These are phyloP conservation scores for Ceratocystis variospora DNA, from an alignment of 2,329 filamentous ascomycete genomes.

Conservation along the genomic window DNA sequence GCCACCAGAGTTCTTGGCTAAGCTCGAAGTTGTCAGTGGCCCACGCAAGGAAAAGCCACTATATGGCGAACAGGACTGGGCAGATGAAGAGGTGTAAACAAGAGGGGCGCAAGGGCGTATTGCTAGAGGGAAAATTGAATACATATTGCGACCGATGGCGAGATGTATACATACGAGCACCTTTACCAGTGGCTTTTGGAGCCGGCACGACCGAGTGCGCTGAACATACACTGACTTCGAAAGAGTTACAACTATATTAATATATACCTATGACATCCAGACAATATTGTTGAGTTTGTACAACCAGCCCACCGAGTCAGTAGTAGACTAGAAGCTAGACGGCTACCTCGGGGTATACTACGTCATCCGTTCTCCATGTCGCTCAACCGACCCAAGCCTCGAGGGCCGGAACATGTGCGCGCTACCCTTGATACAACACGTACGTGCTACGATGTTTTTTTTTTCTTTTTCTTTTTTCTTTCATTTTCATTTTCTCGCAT, in stretches of 20 bases:
- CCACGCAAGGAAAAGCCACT: conserved; percentile 37
- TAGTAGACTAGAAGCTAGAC: background rate
- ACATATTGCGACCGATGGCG: background rate
- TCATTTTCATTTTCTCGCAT: background rate
- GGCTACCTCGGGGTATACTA: background rate
- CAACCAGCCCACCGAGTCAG: background rate
- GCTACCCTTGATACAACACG: background rate
- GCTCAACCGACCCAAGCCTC: background rate
- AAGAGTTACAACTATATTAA: background rate
- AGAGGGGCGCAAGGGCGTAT: background rate
- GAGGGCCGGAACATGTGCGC: background rate
- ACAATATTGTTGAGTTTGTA: background rate
- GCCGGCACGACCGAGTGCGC: background rate
- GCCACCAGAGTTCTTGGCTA: conserved; percentile 81
- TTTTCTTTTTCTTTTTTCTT: too few relatives aligned
- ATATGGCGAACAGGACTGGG: conserved; percentile 52
- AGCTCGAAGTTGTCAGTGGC: conserved; percentile 51
- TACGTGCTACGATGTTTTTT: background rate
- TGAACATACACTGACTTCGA: background rate
- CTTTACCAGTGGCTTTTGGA: background rate
- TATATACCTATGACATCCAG: background rate
- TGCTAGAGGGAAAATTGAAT: background rate
- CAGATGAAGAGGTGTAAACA: conserved; percentile 45
- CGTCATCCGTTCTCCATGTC: background rate
- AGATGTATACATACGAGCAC: background rate